phyloP scores from a whole-genome alignment of 1,284 basidiomycete species.

The Trametes versicolor region DNA sequence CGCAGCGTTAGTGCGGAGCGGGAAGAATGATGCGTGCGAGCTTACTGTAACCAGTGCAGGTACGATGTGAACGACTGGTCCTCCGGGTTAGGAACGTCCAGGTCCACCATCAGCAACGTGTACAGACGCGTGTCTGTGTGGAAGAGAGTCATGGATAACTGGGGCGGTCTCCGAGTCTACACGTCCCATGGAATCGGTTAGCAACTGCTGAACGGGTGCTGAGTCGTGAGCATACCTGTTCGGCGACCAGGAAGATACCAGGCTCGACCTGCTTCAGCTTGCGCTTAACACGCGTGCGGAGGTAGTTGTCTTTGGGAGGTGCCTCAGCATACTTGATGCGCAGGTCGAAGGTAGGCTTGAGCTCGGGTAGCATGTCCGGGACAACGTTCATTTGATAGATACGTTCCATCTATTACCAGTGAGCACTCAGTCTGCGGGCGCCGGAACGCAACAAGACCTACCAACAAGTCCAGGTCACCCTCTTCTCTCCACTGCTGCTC shows the following conservation, averaged over 20 bases:
- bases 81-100: constrained; percentile 84
- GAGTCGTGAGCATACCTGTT: constrained; percentile 58
- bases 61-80: constrained; percentile 75
- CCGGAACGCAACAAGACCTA: constrained; percentile 50
- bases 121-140: constrained; percentile 86
- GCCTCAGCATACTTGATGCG: constrained; percentile 64
- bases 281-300: constrained; percentile 47
- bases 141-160: constrained; percentile 78
- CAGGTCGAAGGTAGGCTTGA: constrained; percentile 81
- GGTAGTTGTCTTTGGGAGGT: constrained; percentile 42
- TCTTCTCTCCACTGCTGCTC: constrained; percentile 89
- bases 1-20: constrained; percentile 16
- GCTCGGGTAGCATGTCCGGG: constrained; percentile 83
- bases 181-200: neutral
- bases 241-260: constrained; percentile 71
- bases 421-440: neutral
- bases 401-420: constrained; percentile 81
- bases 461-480: constrained; percentile 85
- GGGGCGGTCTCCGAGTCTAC: constrained; percentile 71
- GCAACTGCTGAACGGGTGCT: neutral
- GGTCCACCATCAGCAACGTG: constrained; percentile 90
- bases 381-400: constrained; percentile 90
- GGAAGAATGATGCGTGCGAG: too few relatives aligned
- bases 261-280: constrained; percentile 71
- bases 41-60: constrained; percentile 89